Percentiles rank a stretch among this genome's conserved stretches.
Evolutionary conservation across 768 basidiomycete genomes (phyloP).

Genomic region (Lentinula lateritia): DNA sequence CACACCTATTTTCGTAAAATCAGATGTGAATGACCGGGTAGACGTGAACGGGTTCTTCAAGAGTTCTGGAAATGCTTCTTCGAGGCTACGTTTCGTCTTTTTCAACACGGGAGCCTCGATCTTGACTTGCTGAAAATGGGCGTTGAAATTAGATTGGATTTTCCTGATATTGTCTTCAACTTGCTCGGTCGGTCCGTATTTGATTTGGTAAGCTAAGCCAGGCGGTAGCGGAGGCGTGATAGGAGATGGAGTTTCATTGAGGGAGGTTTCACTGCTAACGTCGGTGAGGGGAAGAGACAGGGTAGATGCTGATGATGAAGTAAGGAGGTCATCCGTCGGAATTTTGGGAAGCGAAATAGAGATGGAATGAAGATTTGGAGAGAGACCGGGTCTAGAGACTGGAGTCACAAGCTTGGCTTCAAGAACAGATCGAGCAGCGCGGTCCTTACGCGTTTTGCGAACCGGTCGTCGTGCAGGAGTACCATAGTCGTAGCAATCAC

Average conservation of each 20-base stretch:
- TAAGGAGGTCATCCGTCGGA: background rate
- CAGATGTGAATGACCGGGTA: background rate
- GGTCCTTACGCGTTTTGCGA: constrained; percentile 3
- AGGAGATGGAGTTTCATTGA: background rate
- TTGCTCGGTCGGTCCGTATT: background rate
- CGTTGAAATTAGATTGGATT: background rate
- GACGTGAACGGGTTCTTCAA: background rate
- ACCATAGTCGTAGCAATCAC: constrained; percentile 5
- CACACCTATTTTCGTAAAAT: background rate
- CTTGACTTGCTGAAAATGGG: background rate
- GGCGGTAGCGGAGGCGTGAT: background rate
- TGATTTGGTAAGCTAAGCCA: background rate
- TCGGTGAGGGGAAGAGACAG: background rate
- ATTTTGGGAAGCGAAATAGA: background rate
- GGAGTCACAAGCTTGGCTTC: background rate
- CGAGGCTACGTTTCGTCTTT: constrained; percentile 2
- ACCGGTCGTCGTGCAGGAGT: constrained; percentile 2
- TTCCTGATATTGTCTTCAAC: background rate
- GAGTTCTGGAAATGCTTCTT: constrained; percentile 4
- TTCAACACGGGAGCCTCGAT: background rate
- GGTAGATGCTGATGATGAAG: background rate
- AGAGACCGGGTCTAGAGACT: background rate
- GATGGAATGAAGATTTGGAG: background rate
- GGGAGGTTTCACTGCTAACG: background rate
- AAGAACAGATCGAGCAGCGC: background rate